These are phyloP conservation scores for Diaporthe citriasiana DNA, from an alignment of 2,329 filamentous ascomycete genomes.

Conservation along the genomic window DNA sequence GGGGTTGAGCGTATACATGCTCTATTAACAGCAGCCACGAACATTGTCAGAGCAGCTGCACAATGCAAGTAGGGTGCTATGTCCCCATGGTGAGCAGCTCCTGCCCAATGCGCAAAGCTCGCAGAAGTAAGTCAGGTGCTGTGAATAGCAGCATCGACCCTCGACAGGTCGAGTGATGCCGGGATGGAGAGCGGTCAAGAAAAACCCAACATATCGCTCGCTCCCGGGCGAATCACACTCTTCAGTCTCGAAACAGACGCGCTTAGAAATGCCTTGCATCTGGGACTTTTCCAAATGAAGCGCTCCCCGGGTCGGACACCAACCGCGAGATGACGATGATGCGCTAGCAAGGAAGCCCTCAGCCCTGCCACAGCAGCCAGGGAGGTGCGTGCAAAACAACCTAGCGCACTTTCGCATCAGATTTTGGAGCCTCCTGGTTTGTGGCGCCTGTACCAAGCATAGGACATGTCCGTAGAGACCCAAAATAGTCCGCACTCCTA, in stretches of 20 bases:
- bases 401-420: conserved; percentile 35
- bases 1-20: conserved; percentile 14
- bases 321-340: conserved; percentile 25
- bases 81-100: not conserved
- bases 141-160: conserved; percentile 5
- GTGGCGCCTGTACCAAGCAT: conserved; percentile 28
- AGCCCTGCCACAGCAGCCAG: conserved; percentile 35
- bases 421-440: conserved; percentile 27
- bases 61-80: not conserved
- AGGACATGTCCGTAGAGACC: conserved; percentile 28
- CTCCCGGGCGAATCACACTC: conserved; percentile 39
- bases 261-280: conserved; percentile 30
- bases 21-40: conserved; percentile 28
- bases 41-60: not conserved
- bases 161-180: conserved; percentile 16
- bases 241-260: conserved; percentile 7
- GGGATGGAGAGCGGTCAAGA: conserved; percentile 21
- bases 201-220: conserved; percentile 18
- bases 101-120: not conserved
- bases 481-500: conserved; percentile 38
- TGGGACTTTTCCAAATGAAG: conserved; percentile 36
- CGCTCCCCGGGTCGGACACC: conserved; percentile 14
- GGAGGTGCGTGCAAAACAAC: conserved; percentile 34
- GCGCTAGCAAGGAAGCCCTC: conserved; percentile 34
- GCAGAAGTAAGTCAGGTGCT: not conserved